Evolutionary conservation across 73 alveolate species (phyloP), one percentile per base, ranked within the genome.

Genomic region (Vitrella brassicaformis): DNA sequence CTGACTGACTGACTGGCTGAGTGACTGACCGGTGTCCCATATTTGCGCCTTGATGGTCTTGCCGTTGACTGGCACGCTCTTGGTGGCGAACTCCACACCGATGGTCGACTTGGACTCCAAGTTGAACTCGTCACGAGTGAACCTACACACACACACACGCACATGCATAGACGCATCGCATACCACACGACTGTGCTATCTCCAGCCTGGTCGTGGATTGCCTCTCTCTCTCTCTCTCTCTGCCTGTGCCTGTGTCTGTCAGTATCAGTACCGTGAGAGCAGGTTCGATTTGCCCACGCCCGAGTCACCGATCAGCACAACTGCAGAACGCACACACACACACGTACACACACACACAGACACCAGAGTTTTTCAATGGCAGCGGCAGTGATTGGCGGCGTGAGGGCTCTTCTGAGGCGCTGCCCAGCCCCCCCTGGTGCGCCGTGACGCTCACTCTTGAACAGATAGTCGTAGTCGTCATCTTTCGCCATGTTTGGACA

Each of bases 51-150:
- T 78, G 71, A 56, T 85, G 74, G 80, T 77, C 84, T 87, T 89
- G 67, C 91, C 91, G 31, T 88, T 73, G 31, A 85, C 84, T 47
- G 88, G 90, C 76, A 86, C 73, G 66, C 90, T 88, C 75, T 91
- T 91, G 31, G 95, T 79, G 66, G 91, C 92, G 70, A 91, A 91
- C 81, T 91, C 97, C 66, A 91, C 86, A 0, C 97, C 97, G 10
- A 91, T 90, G 31, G 97, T 91, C 27, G 92, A 85, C 78, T 86
- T 79, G 46, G 89, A 82, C 76, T 87, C 88, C 66, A 81, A 71
- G 64, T 78, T 78, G 84, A 87, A 82, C 72, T 87, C 90, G 45
- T 82, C 88, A 70, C 82, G 86, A 29, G 90, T 82, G 76, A 74
- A 83, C 66, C 90, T 70, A 71, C 71, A 29, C 27, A 74, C 47